These are phyloP conservation scores for Cenchrus fungigraminus DNA, from an alignment of 176 grass and related monocot species.

Conservation along the genomic window DNA sequence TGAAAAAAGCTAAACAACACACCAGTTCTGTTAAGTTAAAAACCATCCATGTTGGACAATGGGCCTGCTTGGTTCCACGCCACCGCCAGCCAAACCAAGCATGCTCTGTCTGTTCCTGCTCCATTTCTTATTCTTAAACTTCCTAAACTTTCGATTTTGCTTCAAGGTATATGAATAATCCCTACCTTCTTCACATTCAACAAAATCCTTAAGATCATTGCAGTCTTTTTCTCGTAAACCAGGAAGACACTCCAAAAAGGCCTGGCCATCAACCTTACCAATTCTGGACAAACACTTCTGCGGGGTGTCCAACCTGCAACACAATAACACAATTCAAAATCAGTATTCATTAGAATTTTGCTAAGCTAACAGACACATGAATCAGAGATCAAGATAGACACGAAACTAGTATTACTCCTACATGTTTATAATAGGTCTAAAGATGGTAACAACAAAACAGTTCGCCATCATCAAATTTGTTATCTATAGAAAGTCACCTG, in stretches of 20 bases:
- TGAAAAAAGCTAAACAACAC: not conserved
- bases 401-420: not conserved
- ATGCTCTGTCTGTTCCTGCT: not conserved
- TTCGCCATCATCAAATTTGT: not conserved
- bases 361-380: constrained; percentile 9
- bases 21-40: not conserved
- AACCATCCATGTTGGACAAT: no score
- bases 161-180: constrained; percentile 47
- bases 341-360: not conserved
- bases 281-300: not conserved
- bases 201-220: constrained; percentile 46
- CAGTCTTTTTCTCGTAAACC: constrained; percentile 3
- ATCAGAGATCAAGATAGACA: constrained; percentile 1
- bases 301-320: constrained; percentile 31
- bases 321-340: constrained; percentile 20
- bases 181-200: constrained; percentile 42
- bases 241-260: constrained; percentile 31
- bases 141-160: constrained; percentile 35
- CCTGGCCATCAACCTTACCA: not conserved
- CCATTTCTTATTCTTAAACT: constrained; percentile 31
- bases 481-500: not conserved
- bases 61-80: no score
- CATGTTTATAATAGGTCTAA: constrained; percentile 7
- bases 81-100: not conserved
- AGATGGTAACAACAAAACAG: not conserved